Conservation (phyloP, 164 flowering plant genomes). For the Stephania yunnanensis region DNA sequence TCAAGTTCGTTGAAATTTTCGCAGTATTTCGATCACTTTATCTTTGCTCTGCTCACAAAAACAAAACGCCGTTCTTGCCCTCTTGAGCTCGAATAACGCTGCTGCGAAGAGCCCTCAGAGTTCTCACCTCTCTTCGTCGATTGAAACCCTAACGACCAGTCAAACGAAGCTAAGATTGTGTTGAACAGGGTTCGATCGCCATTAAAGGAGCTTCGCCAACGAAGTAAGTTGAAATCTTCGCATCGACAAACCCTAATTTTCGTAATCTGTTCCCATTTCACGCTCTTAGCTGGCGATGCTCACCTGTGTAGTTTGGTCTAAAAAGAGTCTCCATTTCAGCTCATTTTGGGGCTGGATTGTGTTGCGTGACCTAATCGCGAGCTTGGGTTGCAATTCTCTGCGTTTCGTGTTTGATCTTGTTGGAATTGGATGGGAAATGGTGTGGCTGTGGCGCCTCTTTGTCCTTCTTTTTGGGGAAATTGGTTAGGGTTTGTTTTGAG, state of each 20-base stretch:
- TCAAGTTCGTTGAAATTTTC: conserved; percentile 15
- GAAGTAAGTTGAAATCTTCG: conserved; percentile 4
- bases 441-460: neutral
- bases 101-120: neutral
- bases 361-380: conserved; percentile 1
- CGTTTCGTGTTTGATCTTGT: conserved; percentile 7
- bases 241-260: neutral
- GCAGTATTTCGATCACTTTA: conserved; percentile 16
- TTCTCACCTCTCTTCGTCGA: neutral
- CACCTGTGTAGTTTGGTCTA: neutral
- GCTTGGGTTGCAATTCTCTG: neutral
- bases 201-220: conserved; percentile 6
- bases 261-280: neutral
- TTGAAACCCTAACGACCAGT: conserved; percentile 10
- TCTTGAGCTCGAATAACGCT: conserved; percentile 3
- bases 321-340: neutral
- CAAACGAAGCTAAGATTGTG: neutral
- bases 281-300: neutral
- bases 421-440: conserved; percentile 3
- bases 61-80: conserved; percentile 11
- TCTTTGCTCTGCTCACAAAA: conserved; percentile 13
- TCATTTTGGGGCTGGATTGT: neutral
- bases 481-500: neutral
- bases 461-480: neutral
- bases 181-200: conserved; percentile 4